phyloP scores from a whole-genome alignment of 768 basidiomycete genomes.

The Russula olivacea region DNA sequence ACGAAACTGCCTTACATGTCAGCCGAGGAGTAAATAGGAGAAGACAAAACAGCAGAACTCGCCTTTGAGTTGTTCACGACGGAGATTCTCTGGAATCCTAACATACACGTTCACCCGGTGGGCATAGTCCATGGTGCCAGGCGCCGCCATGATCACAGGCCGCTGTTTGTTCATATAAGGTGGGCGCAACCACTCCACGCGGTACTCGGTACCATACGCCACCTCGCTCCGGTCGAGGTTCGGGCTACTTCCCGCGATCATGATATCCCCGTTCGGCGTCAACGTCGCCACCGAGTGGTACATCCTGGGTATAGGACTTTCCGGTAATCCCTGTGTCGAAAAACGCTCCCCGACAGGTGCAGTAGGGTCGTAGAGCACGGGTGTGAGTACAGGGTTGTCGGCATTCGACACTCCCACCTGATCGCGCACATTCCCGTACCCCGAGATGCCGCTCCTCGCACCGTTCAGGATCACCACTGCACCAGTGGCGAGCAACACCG shows the following conservation, averaged over 20 bases:
- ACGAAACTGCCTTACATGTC: constrained; percentile 41
- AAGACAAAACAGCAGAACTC: not conserved
- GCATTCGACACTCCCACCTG: constrained; percentile 77
- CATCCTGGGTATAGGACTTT: constrained; percentile 63
- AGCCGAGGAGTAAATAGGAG: not conserved
- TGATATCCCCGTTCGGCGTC: constrained; percentile 61
- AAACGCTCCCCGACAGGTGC: constrained; percentile 55
- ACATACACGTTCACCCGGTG: constrained; percentile 44
- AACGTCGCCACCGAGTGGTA: constrained; percentile 83
- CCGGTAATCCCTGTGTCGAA: constrained; percentile 45
- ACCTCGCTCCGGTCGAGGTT: constrained; percentile 72
- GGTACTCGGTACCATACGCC: constrained; percentile 78
- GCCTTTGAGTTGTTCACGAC: constrained; percentile 47
- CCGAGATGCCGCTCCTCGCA: constrained; percentile 64
- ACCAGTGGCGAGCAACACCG: constrained; percentile 76
- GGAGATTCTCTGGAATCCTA: constrained; percentile 35
- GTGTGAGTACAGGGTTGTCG: constrained; percentile 59
- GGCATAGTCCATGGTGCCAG: constrained; percentile 41
- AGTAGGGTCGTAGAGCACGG: constrained; percentile 62
- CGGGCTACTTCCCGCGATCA: constrained; percentile 82
- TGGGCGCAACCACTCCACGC: constrained; percentile 81
- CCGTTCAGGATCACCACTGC: constrained; percentile 72
- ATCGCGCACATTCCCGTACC: constrained; percentile 66
- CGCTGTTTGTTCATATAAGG: constrained; percentile 66
- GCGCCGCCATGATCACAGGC: constrained; percentile 38